Conservation (phyloP, 768 basidiomycete species). For the Tylopilus plumbeoviolaceoides region DNA sequence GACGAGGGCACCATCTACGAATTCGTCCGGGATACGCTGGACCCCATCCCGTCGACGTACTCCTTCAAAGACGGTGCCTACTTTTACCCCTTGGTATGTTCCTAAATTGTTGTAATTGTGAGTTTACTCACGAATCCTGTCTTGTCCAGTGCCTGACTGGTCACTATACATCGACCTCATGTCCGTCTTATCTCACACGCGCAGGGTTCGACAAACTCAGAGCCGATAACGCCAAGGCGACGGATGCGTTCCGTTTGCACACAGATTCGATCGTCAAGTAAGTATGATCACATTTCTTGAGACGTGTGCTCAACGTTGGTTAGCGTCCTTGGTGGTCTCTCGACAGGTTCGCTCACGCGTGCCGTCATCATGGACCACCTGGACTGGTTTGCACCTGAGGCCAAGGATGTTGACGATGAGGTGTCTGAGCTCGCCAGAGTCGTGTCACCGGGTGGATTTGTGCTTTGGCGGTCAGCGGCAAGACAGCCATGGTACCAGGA, state of each 20-base stretch:
- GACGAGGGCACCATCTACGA: conserved; percentile 47
- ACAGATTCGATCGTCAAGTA: conserved; percentile 70
- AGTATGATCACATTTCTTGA: conserved; percentile 14
- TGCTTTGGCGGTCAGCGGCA: conserved; percentile 64
- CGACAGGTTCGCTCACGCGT: conserved; percentile 50
- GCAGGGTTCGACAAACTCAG: conserved; percentile 56
- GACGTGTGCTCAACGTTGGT: neutral
- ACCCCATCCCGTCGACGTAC: conserved; percentile 44
- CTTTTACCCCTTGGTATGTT: conserved; percentile 55
- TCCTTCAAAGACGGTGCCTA: conserved; percentile 62
- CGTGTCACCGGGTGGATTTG: conserved; percentile 52
- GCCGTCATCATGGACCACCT: conserved; percentile 72
- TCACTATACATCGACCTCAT: conserved; percentile 53
- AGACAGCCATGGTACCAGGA: conserved; percentile 64
- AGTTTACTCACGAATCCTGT: neutral
- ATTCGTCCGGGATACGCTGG: conserved; percentile 49
- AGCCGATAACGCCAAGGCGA: conserved; percentile 38
- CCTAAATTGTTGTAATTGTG: neutral
- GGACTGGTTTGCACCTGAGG: conserved; percentile 52
- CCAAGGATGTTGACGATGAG: conserved; percentile 48
- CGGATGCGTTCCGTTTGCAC: conserved; percentile 63
- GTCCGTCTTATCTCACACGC: conserved; percentile 61
- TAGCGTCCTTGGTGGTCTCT: conserved; percentile 44
- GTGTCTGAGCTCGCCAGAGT: conserved; percentile 52
- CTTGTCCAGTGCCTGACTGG: conserved; percentile 40